These are phyloP conservation scores for Tolypocladium guangdongense DNA, from an alignment of 2,329 filamentous ascomycete genomes.

Conservation along the genomic window DNA sequence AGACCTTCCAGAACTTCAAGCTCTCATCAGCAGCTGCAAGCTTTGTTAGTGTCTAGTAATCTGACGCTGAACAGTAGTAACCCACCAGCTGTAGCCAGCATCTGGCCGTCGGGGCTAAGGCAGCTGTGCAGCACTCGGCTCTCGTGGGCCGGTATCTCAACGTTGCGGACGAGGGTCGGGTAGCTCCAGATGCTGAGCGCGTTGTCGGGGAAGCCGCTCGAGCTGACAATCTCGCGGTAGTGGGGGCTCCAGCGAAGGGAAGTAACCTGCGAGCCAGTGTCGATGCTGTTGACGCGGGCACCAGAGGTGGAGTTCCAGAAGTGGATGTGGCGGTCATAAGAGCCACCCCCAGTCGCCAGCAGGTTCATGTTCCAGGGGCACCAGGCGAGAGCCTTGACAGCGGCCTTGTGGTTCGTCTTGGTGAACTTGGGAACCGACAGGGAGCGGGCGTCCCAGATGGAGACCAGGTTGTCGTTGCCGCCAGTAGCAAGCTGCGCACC, in stretches of 20 bases:
- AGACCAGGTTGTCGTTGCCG: conserved; percentile 97
- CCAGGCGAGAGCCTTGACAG: conserved; percentile 96
- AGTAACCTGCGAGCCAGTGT: conserved; percentile 95
- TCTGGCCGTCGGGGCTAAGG: conserved; percentile 93
- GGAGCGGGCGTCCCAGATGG: conserved; percentile 96
- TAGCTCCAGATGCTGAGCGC: conserved; percentile 99
- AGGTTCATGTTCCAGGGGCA: conserved; percentile 98
- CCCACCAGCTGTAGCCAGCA: conserved; percentile 83
- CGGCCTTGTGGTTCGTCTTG: conserved; percentile 99
- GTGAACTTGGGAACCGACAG: conserved; percentile 93
- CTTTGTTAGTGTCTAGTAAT: not conserved
- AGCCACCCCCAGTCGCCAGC: conserved; percentile 89
- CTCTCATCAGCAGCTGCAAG: conserved; percentile 75
- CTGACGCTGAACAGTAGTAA: conserved; percentile 1
- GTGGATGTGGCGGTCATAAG: conserved; percentile 95
- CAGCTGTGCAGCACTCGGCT: conserved; percentile 93
- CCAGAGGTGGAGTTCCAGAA: conserved; percentile 99
- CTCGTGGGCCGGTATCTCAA: conserved; percentile 96
- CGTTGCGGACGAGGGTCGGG: conserved; percentile 89
- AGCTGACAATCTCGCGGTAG: conserved; percentile 97
- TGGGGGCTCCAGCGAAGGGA: conserved; percentile 92
- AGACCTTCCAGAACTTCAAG: conserved; percentile 99
- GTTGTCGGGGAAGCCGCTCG: conserved; percentile 98
- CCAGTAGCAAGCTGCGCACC: conserved; percentile 94
- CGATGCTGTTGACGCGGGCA: conserved; percentile 96